A percentile compares a stretch with the other conserved stretches of the same genome.
phyloP scores from a whole-genome alignment of 2,329 filamentous ascomycete species.

The Fusarium coicis region DNA sequence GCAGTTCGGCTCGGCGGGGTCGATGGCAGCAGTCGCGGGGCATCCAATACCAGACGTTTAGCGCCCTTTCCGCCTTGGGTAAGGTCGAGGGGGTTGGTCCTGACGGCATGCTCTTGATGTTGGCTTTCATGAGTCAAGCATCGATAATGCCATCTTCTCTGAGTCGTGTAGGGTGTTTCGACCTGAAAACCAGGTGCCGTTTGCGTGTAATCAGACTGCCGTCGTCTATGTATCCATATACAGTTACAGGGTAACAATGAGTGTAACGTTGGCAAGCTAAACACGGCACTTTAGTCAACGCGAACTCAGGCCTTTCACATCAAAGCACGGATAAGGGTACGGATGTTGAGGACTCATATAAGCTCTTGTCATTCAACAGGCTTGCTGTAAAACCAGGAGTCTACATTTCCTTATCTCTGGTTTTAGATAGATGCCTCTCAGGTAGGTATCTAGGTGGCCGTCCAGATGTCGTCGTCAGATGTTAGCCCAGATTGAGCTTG shows the following conservation, averaged over 20 bases:
- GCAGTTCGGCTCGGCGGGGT: constrained; percentile 23
- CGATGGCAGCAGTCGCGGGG: constrained; percentile 25
- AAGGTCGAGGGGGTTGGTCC: constrained; percentile 2
- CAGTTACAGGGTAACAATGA: not conserved
- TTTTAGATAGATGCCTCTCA: too few relatives aligned
- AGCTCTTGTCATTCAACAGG: not conserved
- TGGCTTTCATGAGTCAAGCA: constrained; percentile 28
- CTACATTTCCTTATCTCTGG: not conserved
- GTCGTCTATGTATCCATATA: not conserved
- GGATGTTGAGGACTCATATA: not conserved
- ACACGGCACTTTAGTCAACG: not conserved
- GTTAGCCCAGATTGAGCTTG: not conserved
- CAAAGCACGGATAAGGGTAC: not conserved
- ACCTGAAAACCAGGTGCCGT: not conserved
- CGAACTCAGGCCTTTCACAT: not conserved
- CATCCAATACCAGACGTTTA: constrained; percentile 7
- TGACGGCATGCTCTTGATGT: not conserved
- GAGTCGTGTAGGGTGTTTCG: constrained; percentile 21
- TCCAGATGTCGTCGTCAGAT: not conserved
- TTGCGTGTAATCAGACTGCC: not conserved
- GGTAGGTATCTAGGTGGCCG: not conserved
- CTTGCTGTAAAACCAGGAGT: too few relatives aligned
- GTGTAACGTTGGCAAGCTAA: not conserved
- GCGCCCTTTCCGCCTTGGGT: constrained; percentile 28
- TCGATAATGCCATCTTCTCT: constrained; percentile 10